Evolutionary conservation across 1,284 basidiomycete genomes (phyloP).

Genomic region (Wolfiporia cocos): DNA sequence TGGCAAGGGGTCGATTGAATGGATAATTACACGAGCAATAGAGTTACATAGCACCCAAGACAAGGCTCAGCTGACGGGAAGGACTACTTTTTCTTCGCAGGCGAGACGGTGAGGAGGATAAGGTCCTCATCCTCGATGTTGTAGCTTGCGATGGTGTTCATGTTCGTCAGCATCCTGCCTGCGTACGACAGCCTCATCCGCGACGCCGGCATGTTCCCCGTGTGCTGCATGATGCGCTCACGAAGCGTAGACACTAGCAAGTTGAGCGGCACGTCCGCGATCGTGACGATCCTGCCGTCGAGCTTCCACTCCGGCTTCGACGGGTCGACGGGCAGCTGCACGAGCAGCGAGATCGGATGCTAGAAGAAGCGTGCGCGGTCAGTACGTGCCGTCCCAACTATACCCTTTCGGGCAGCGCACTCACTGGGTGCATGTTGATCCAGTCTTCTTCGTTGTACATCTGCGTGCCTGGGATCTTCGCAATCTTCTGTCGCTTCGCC

Average conservation of each 20-base stretch:
- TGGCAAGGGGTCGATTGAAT: no score
- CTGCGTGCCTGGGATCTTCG: slow-evolving; percentile 75
- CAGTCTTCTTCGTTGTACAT: slow-evolving; percentile 83
- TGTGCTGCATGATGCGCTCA: slow-evolving; percentile 75
- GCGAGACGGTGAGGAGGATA: slow-evolving; percentile 69
- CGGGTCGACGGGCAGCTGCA: slow-evolving; percentile 77
- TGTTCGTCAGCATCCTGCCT: slow-evolving; percentile 83
- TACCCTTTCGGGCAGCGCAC: slow-evolving; percentile 19
- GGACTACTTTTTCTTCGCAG: slow-evolving; percentile 73
- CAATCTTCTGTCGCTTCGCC: slow-evolving; percentile 78
- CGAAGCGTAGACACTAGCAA: slow-evolving; percentile 81
- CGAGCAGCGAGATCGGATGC: slow-evolving; percentile 78
- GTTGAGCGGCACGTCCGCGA: slow-evolving; percentile 78
- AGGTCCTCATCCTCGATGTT: slow-evolving; percentile 88
- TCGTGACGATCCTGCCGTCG: slow-evolving; percentile 69
- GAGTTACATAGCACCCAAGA: no score
- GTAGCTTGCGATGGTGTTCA: slow-evolving; percentile 75
- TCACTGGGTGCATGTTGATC: slow-evolving; percentile 80
- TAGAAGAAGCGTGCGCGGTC: slow-evolving; percentile 20
- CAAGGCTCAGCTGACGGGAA: no score
- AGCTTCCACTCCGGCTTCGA: slow-evolving; percentile 90
- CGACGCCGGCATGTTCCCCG: slow-evolving; percentile 70
- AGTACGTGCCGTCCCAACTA: not conserved
- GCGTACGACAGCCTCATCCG: slow-evolving; percentile 73
- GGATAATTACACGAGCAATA: no score